Percentiles rank a stretch among this genome's conserved stretches.
phyloP scores from a whole-genome alignment of 1,139 yeast genomes.

The Yamadazyma triangularis region DNA sequence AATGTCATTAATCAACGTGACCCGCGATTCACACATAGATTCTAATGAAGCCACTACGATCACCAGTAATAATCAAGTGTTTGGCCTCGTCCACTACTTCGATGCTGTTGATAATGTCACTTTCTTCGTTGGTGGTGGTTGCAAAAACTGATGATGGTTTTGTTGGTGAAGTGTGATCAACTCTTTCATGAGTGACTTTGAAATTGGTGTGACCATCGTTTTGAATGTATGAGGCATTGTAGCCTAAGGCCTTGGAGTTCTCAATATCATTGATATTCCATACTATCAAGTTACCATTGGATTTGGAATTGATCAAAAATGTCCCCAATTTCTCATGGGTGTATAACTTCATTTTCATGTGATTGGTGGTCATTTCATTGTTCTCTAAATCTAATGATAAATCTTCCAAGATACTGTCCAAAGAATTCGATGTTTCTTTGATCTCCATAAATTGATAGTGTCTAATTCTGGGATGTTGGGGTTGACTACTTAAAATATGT shows the following conservation, averaged over 20 bases:
- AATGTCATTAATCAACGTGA: conserved; percentile 51
- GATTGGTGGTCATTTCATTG: conserved; percentile 1
- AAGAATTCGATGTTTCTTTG: conserved; percentile 3
- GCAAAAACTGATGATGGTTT: too few species aligned
- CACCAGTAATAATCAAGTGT: conserved; percentile 60
- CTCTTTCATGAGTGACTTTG: conserved; percentile 6
- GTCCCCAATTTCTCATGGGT: conserved; percentile 5
- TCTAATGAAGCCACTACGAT: conserved; percentile 57
- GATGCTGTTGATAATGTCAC: conserved; percentile 51
- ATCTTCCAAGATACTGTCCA: conserved; percentile 9
- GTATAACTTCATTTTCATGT: conserved; percentile 4
- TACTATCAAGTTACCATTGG: conserved; percentile 23
- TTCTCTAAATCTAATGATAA: conserved; percentile 8
- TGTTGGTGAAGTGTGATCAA: neutral
- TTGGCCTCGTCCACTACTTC: conserved; percentile 46
- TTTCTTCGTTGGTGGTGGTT: too few species aligned
- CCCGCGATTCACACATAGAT: too few species aligned
- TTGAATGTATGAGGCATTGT: conserved; percentile 11
- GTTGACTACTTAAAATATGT: conserved; percentile 34
- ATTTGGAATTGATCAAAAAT: conserved; percentile 23
- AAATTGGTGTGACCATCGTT: conserved; percentile 5
- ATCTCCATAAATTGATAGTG: conserved; percentile 9
- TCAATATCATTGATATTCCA: conserved; percentile 28
- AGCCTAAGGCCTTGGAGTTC: conserved; percentile 18
- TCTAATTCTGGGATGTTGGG: conserved; percentile 4